Conservation (phyloP, 768 basidiomycete genomes). For the Candolleomyces aberdarensis region DNA sequence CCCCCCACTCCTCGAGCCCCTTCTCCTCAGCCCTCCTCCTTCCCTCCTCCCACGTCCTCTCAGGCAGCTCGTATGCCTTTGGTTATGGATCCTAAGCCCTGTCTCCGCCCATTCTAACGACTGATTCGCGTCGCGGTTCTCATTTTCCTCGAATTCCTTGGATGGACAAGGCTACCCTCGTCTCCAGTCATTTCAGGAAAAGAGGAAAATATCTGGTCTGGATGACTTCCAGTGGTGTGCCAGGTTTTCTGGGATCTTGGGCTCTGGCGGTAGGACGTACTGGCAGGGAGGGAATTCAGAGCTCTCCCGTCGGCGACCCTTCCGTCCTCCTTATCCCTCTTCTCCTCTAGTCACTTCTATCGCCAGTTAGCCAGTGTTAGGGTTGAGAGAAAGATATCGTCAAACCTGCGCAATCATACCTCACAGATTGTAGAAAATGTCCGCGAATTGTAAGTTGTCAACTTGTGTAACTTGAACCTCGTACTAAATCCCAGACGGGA, state of each 20-base stretch:
- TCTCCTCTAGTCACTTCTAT: slow-evolving; percentile 53
- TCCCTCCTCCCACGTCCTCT: slow-evolving; percentile 56
- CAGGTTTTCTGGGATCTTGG: slow-evolving; percentile 24
- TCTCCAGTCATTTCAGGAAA: slow-evolving; percentile 78
- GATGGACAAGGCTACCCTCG: slow-evolving; percentile 55
- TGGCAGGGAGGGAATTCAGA: no score
- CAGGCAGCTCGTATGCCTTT: slow-evolving; percentile 45
- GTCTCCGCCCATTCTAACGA: slow-evolving; percentile 55
- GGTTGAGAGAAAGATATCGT: neutral
- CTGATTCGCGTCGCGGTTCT: slow-evolving; percentile 61
- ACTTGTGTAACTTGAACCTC: no score
- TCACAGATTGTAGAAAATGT: slow-evolving; percentile 48
- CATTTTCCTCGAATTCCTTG: slow-evolving; percentile 48
- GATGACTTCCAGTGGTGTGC: slow-evolving; percentile 52
- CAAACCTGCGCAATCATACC: slow-evolving; percentile 83
- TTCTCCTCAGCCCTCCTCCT: slow-evolving; percentile 19
- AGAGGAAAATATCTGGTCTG: slow-evolving; percentile 48
- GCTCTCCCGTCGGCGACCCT: slow-evolving; percentile 48
- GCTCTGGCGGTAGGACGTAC: no score
- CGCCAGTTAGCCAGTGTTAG: no score
- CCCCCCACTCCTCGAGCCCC: slow-evolving; percentile 9
- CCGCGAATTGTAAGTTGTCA: no score
- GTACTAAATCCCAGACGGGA: no score
- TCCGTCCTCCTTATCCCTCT: slow-evolving; percentile 51
- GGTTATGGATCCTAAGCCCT: slow-evolving; percentile 61